Conservation (phyloP, 306 rosid genomes). For the Crotalaria pallida region DNA sequence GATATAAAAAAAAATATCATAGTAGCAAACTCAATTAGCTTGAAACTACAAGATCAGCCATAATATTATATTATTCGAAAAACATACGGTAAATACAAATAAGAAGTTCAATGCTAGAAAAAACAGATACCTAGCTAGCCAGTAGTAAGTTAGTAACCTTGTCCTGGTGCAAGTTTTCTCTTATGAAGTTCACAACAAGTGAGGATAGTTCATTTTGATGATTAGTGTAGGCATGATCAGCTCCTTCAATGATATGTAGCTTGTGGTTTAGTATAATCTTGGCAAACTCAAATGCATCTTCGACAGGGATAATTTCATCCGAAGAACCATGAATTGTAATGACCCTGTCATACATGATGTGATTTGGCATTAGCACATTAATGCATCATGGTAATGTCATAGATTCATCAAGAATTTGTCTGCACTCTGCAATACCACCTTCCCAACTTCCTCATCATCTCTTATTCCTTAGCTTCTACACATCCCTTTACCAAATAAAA, state of each 20-base stretch:
- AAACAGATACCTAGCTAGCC: conserved; percentile 26
- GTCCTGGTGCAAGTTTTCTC: conserved; percentile 32
- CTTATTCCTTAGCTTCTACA: neutral
- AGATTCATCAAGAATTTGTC: neutral
- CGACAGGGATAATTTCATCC: conserved; percentile 40
- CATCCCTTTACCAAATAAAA: neutral
- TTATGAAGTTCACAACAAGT: conserved; percentile 35
- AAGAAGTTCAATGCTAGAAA: neutral
- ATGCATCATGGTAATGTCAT: neutral
- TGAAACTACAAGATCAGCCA: neutral
- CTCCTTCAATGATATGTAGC: conserved; percentile 54
- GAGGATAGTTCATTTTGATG: conserved; percentile 52
- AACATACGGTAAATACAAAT: neutral
- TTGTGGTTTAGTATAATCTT: conserved; percentile 70
- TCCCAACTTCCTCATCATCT: neutral
- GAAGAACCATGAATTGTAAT: conserved; percentile 66
- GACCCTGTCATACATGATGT: conserved; percentile 42
- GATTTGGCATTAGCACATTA: conserved; percentile 13
- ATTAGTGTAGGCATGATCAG: conserved; percentile 45
- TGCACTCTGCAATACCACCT: neutral
- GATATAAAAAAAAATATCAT: neutral
- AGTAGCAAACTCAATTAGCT: neutral
- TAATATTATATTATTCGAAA: neutral
- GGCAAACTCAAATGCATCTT: conserved; percentile 55
- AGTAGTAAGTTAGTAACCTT: no score